Evolutionary conservation across 1,284 basidiomycete genomes (phyloP).

Genomic region (Phaffia rhodozyma): DNA sequence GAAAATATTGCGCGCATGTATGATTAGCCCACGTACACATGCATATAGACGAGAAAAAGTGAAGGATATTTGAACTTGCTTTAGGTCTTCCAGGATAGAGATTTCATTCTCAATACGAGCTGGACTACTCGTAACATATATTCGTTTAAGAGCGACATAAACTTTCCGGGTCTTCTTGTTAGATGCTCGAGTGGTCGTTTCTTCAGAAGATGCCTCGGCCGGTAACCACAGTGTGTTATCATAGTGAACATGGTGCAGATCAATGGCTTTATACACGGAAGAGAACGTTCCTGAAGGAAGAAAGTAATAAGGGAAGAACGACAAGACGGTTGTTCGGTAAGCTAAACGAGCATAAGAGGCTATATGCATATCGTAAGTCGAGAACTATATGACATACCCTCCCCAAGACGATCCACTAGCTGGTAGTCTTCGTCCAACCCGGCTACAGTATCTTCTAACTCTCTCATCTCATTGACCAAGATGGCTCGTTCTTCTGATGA

Average conservation of each 20-base stretch:
- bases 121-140: constrained; percentile 91
- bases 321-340: background rate
- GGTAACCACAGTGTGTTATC: constrained; percentile 70
- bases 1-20: too few species aligned
- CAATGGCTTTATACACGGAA: constrained; percentile 93
- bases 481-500: constrained; percentile 27
- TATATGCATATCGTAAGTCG: too few species aligned
- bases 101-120: constrained; percentile 90
- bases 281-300: constrained; percentile 71
- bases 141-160: constrained; percentile 90
- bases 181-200: constrained; percentile 9
- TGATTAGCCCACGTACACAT: too few species aligned
- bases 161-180: constrained; percentile 27
- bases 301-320: background rate
- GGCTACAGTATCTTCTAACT: constrained; percentile 43
- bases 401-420: constrained; percentile 82
- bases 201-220: constrained; percentile 31
- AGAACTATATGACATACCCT: constrained; percentile 38
- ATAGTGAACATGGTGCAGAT: constrained; percentile 60
- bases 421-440: constrained; percentile 57
- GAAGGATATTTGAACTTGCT: constrained; percentile 25
- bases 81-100: constrained; percentile 68
- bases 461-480: constrained; percentile 6
- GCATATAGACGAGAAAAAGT: background rate
- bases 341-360: background rate